Evolutionary conservation across 2,329 filamentous ascomycete genomes (phyloP).

Genomic region (Clonostachys solani): DNA sequence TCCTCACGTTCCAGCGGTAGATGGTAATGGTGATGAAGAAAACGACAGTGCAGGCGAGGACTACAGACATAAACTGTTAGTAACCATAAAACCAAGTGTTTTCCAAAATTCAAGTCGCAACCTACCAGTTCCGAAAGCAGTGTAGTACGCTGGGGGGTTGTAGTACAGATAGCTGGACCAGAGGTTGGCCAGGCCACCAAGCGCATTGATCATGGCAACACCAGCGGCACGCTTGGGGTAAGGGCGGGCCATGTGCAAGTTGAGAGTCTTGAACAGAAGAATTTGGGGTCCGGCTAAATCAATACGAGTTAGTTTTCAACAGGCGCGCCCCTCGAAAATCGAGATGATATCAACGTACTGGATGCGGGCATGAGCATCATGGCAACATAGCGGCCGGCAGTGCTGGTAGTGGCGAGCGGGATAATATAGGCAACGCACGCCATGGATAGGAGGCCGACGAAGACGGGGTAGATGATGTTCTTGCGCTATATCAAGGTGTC

Average conservation of each 20-base stretch:
- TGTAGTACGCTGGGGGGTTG: slow-evolving; percentile 10
- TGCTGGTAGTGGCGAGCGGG: slow-evolving; percentile 53
- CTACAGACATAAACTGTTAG: not conserved
- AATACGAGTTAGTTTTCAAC: no score
- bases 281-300: slow-evolving; percentile 5
- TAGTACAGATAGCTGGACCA: slow-evolving; percentile 64
- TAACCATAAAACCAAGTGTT: not conserved
- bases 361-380: slow-evolving; percentile 26
- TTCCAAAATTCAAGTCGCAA: not conserved
- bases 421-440: slow-evolving; percentile 62
- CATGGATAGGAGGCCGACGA: slow-evolving; percentile 54
- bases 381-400: slow-evolving; percentile 55
- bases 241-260: slow-evolving; percentile 63
- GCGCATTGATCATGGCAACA: slow-evolving; percentile 68
- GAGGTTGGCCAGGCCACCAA: slow-evolving; percentile 43
- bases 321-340: no score
- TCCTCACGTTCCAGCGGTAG: slow-evolving; percentile 11
- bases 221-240: slow-evolving; percentile 66
- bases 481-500: slow-evolving; percentile 49
- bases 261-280: slow-evolving; percentile 64
- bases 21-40: slow-evolving; percentile 12
- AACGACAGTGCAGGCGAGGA: slow-evolving; percentile 10
- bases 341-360: no score
- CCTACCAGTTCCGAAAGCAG: slow-evolving; percentile 10
- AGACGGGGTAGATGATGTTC: slow-evolving; percentile 65